These are phyloP conservation scores for Aspergillus aculeatus DNA, from an alignment of 2,329 filamentous ascomycete genomes.

Conservation along the genomic window DNA sequence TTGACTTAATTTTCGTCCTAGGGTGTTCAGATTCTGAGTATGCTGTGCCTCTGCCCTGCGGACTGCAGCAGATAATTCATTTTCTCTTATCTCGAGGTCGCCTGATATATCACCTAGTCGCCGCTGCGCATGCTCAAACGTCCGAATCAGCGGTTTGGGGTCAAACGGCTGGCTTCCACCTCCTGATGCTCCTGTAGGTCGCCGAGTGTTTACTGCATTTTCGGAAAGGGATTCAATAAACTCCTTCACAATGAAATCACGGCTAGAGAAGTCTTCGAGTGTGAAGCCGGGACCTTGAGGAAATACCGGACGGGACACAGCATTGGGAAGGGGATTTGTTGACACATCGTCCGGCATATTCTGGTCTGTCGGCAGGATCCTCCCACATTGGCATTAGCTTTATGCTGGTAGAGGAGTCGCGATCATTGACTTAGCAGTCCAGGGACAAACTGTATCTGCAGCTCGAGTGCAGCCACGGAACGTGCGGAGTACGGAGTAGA, in stretches of 20 bases:
- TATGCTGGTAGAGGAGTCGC: neutral
- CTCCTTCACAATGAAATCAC: slow-evolving; percentile 97
- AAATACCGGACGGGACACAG: slow-evolving; percentile 66
- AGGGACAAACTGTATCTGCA: neutral
- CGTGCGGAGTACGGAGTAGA: neutral
- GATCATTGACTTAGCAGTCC: neutral
- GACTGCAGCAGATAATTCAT: slow-evolving; percentile 84
- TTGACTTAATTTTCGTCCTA: slow-evolving; percentile 85
- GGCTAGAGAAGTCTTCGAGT: slow-evolving; percentile 81
- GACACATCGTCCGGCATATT: slow-evolving; percentile 42
- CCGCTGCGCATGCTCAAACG: slow-evolving; percentile 72
- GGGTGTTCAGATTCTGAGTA: slow-evolving; percentile 81
- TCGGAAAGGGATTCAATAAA: slow-evolving; percentile 94
- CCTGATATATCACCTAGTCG: slow-evolving; percentile 59
- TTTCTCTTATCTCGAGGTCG: slow-evolving; percentile 85
- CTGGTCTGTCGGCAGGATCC: slow-evolving; percentile 12
- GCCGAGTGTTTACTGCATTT: slow-evolving; percentile 71
- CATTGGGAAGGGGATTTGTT: slow-evolving; percentile 41
- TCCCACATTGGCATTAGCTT: neutral
- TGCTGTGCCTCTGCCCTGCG: slow-evolving; percentile 89
- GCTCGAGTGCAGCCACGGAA: neutral
- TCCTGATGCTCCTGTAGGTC: slow-evolving; percentile 60
- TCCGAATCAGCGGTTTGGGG: slow-evolving; percentile 92
- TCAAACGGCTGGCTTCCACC: slow-evolving; percentile 66
- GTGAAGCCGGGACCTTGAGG: slow-evolving; percentile 79